Evolutionary conservation across 768 basidiomycete species (phyloP).

Genomic region (Rhodosporidiobolus sp.): DNA sequence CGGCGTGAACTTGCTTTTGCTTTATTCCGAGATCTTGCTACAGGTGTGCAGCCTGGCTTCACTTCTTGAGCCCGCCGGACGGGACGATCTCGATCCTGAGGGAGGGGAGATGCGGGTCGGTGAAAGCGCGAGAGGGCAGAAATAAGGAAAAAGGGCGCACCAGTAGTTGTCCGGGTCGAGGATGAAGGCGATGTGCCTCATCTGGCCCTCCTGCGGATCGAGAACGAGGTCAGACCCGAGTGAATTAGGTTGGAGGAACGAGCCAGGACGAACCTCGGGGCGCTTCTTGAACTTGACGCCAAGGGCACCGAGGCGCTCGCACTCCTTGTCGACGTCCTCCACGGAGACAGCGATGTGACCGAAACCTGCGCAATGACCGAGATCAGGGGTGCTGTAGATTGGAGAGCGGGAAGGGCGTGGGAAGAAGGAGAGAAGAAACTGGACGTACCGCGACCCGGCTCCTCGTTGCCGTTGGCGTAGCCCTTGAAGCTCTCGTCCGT

Average conservation of each 20-base stretch:
- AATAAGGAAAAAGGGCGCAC: no score
- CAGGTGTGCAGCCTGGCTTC: no score
- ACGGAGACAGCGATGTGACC: conserved; percentile 87
- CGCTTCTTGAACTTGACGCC: conserved; percentile 84
- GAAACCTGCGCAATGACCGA: conserved; percentile 53
- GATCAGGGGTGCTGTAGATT: neutral
- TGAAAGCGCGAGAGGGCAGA: neutral
- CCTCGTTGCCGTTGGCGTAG: conserved; percentile 80
- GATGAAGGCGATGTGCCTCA: conserved; percentile 35
- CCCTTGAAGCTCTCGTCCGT: conserved; percentile 70
- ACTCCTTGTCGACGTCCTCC: conserved; percentile 75
- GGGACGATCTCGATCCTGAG: conserved; percentile 18
- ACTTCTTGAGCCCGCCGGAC: conserved; percentile 8
- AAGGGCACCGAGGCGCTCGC: conserved; percentile 73
- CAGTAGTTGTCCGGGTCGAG: conserved; percentile 17
- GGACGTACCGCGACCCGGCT: conserved; percentile 61
- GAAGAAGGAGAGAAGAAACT: neutral
- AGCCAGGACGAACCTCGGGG: conserved; percentile 50
- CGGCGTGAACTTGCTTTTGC: no score
- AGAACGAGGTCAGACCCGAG: neutral
- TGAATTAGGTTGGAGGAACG: neutral
- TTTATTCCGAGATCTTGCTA: no score
- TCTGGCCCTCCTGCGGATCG: neutral
- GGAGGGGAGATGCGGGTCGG: no score
- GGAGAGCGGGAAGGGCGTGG: neutral